These are phyloP conservation scores for Paraphaeosphaeria minitans DNA, from an alignment of 2,329 filamentous ascomycete species.

Conservation along the genomic window DNA sequence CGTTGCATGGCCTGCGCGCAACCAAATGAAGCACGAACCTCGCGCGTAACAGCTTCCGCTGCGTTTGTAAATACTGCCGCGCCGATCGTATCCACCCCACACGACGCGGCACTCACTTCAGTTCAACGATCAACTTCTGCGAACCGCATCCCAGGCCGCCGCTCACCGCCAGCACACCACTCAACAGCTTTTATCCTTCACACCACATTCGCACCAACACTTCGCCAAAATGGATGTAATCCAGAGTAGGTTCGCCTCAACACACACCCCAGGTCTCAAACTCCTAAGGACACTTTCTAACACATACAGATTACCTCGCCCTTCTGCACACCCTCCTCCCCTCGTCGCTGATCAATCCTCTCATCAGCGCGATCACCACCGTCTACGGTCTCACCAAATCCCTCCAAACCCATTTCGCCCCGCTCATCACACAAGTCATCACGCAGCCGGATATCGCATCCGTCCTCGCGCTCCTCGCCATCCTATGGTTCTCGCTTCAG, in stretches of 20 bases:
- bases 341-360: constrained; percentile 35
- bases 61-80: neutral
- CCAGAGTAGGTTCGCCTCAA: constrained; percentile 33
- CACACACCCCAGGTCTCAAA: too few species aligned
- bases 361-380: constrained; percentile 37
- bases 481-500: constrained; percentile 67
- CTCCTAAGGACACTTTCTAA: too few species aligned
- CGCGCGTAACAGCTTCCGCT: neutral
- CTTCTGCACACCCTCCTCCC: constrained; percentile 40
- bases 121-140: neutral
- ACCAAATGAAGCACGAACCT: neutral
- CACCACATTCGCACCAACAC: neutral
- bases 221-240: constrained; percentile 35
- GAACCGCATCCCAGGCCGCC: neutral
- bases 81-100: neutral
- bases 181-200: neutral
- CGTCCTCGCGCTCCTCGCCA: constrained; percentile 61
- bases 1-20: neutral
- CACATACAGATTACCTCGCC: constrained; percentile 37
- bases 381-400: constrained; percentile 34
- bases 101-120: neutral
- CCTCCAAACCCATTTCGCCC: constrained; percentile 35
- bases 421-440: constrained; percentile 33
- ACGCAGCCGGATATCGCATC: constrained; percentile 54
- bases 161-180: neutral